These are phyloP conservation scores for Sorghum bicolor DNA, from an alignment of 176 grass and related monocot species.

Conservation along the genomic window Sorghum_bicolor_NCBIv3 NC_012877.2:13463001-13463500, in stretches of 20 bases:
- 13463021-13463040: constrained; percentile 50
- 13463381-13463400: constrained; percentile 36
- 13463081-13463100: neutral
- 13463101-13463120: neutral
- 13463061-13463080: constrained; percentile 9
- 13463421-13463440: constrained; percentile 51
- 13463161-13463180: neutral
- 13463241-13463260: neutral
- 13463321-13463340: constrained; percentile 29
- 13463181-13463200: neutral
- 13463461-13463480: constrained; percentile 52
- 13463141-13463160: neutral
- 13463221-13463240: neutral
- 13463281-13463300: constrained; percentile 44
- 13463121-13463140: neutral
- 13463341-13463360: constrained; percentile 35
- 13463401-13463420: constrained; percentile 30
- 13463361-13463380: constrained; percentile 49
- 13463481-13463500: constrained; percentile 49
- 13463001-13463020: constrained; percentile 44
- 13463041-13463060: constrained; percentile 47
- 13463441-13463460: constrained; percentile 48
- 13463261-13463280: constrained; percentile 6
- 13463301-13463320: constrained; percentile 44
- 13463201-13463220: neutral